Evolutionary conservation across 192 early-diverging fungal genomes (phyloP), one percentile per base, ranked within the genome.

Genomic region (Coemansia sp.): DNA sequence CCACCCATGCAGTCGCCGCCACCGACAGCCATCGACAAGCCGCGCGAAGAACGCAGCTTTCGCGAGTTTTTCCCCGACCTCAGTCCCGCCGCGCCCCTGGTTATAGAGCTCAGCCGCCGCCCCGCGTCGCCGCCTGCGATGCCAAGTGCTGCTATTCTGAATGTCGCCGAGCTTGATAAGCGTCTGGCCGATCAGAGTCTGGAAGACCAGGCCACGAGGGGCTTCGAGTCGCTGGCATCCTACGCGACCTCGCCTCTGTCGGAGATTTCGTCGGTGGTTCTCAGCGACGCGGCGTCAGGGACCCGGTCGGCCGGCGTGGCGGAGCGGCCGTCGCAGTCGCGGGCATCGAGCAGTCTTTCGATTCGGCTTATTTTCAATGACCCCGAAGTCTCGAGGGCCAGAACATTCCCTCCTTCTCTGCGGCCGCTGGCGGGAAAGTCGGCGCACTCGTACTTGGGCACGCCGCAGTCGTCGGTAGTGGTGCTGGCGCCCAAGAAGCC

Each of bases 11-110:
- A 38, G 10, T 19, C 37, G 15, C 52, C 57, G 21, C 57, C 60
- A 4, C 56, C 63, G 32, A 50, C 68, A 8, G 45, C 56, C 9
- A 62, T 70, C 33, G 74, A 77, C 15, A 85, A 87, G 49, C 93
- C 91, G 23, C 79, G 89, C 39, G 93, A 96, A 69, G 93, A 96
- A 68, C 82, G 85, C 37, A 81, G 88, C 15, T 93, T 85, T 60
- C 71, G 79, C 18, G 89, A 88, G 35, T 86, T 88, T 31, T 92
- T 89, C 58, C 90, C 93, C 1, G 89, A 89, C 60, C 76, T 96
- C 35, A 82, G 88, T 49, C 60, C 82, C 8, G 42, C 69, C 23
- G 33, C 58, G 30, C 71, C 69, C 11, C 72, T 67, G 43, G 37
- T 15, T 8, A 60, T 68, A 13, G 46, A 40, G 45, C 33, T 58